Evolutionary conservation across 306 rosid species (phyloP), one percentile per base, ranked within the genome.

Genomic region (Cucurbita argyrosperma): DNA sequence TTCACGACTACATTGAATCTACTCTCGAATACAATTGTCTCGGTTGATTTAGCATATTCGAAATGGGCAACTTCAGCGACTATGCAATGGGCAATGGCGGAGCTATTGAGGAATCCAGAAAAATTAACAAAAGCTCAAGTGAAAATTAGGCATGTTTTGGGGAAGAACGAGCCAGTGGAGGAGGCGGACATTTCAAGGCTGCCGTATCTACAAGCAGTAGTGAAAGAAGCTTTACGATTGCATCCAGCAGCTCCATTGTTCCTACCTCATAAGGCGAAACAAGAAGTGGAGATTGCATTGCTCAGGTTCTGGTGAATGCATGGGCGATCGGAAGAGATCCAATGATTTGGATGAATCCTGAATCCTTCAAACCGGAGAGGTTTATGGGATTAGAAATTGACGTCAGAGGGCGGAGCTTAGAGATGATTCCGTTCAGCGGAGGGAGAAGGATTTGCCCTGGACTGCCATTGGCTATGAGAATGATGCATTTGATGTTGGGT

Each of bases 11-110:
- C 74, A 0, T 56, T 84, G 30, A 82, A 84, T 53, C 51, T 82
- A 30, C 15, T 84, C 11, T 84, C 88, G 0, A 84, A 79, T 78
- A 87, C 85, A 0, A 47, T 84, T 13, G 84, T 80, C 62, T 84
- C 90, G 0, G 46, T 72, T 3, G 87, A 87, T 50, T 57, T 84
- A 37, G 88, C 82, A 4, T 76, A 80, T 67, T 77, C 81, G 10
- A 63, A 7, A 47, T 82, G n/a, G n/a, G n/a, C n/a, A 67, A 67
- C 56, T 21, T 13, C 73, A 23, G 16, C 18, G 15, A 67, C 56
- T 21, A 6, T 67, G 16, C 73, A 67, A 23, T 67, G 73, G 73
- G 54, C 73, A 19, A 67, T 67, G 73, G 73, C 73, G 5, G 73
- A 67, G 73, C 56, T 67, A 46, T 23, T 67, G 19, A 46, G 4